Base-by-base conservation (phyloP, 495 filamentous ascomycete species). In the Podospora conica region DNA sequence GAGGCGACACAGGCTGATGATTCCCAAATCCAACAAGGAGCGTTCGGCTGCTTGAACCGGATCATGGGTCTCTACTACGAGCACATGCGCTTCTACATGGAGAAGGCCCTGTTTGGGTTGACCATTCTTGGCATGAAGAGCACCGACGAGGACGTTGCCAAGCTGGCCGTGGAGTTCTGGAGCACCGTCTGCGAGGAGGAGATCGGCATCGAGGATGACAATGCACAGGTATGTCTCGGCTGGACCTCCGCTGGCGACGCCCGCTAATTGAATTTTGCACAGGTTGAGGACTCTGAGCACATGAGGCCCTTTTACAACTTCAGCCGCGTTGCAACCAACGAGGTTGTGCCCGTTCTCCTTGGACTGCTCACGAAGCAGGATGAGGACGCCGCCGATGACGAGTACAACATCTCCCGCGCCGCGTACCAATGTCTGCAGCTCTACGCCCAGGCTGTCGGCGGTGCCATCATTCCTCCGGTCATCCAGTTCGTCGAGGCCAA, bases 71-170 rank as follows among this genome's bases (percentile, higher is more conserved):
- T 96, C 53, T 98, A 98, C 81, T 98, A 98, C 76, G 95, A 98
- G 72, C 93, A 96, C 82, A 98, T 98, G 95, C 86, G 92, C 71
- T 98, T 96, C 81, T 98, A 98, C 82, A 98, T 98, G 95, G 96
- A 98, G 85, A 98, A 97, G 85, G 95, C 95, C 56, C 83, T 98
- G 48, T 98, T 98, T 76, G 95, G 96, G 56, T 84, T 98, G 15
- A 98, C 96, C n/a, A 96, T 98, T 66, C 87, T 96, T 81, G 96
- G 95, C 64, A 98, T 98, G 96, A 96, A 95, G 84, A 94, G 87
- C 76, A 90, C 91, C 10, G 95, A 98, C 71, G 95, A 98, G 76
- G 95, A 98, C 77, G 96, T 98, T 53, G 88, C 96, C 54, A 98
- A 98, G 83, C 85, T 98, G 27, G 95, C 95, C 24, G 91, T 98